Percentiles rank a stretch among this genome's conserved stretches.
phyloP scores from a whole-genome alignment of 2,329 filamentous ascomycete species.

The Colletotrichum musicola region DNA sequence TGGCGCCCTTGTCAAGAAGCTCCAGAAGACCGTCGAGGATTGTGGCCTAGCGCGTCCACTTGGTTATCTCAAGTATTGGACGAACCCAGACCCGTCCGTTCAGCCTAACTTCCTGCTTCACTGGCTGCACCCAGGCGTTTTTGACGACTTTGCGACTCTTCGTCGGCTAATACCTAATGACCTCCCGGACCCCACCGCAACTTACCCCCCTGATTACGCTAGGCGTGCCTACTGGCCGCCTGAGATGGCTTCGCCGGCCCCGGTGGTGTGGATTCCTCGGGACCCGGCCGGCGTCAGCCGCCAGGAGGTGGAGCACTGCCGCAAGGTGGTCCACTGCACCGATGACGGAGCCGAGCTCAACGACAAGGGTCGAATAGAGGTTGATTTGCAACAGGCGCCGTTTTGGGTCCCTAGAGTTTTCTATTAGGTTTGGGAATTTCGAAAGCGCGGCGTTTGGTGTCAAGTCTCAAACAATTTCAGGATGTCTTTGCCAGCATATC shows the following conservation, averaged over 20 bases:
- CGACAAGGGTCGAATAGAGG: constrained; percentile 62
- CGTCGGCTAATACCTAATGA: constrained; percentile 44
- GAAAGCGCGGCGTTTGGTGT: constrained; percentile 7
- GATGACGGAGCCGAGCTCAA: constrained; percentile 79
- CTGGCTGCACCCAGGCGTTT: constrained; percentile 83
- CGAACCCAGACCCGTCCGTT: constrained; percentile 44
- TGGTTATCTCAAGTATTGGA: constrained; percentile 45
- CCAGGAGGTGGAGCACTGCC: constrained; percentile 75
- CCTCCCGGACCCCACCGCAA: constrained; percentile 43
- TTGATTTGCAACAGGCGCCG: constrained; percentile 37
- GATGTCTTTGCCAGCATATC: too few species aligned
- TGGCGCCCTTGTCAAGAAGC: constrained; percentile 52
- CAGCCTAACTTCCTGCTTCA: constrained; percentile 67
- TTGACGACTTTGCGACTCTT: constrained; percentile 73
- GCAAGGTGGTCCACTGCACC: constrained; percentile 74
- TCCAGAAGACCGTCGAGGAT: constrained; percentile 43
- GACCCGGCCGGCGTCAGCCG: constrained; percentile 77
- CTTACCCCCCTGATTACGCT: constrained; percentile 70
- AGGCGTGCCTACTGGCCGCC: constrained; percentile 79
- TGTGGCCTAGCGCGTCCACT: constrained; percentile 47
- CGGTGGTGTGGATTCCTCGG: constrained; percentile 81
- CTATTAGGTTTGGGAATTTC: constrained; percentile 22
- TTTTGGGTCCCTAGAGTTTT: constrained; percentile 38
- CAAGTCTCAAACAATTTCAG: too few species aligned
- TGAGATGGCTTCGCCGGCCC: constrained; percentile 70